Evolutionary conservation across 2,329 filamentous ascomycete species (phyloP).

Genomic region (Nemania abortiva): DNA sequence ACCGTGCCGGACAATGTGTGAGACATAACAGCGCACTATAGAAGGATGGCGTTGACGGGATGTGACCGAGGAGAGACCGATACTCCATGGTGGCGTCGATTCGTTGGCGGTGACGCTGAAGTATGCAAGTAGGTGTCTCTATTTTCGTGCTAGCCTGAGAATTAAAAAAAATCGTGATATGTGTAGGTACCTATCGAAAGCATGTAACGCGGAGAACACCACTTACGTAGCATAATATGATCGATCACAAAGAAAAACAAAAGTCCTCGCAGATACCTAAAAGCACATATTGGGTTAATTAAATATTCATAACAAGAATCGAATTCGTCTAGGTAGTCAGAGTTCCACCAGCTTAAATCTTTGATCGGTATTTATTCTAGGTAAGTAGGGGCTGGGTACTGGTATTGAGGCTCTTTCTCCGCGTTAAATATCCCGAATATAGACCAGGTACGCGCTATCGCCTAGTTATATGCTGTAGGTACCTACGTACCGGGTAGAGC

Average conservation of each 20-base stretch:
- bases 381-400: not conserved
- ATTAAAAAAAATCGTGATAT: not conserved
- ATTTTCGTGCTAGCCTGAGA: not conserved
- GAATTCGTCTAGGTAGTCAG: no score
- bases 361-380: no score
- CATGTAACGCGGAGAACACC: not conserved
- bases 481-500: not conserved
- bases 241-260: not conserved
- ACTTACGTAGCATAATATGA: not conserved
- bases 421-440: no score
- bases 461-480: no score
- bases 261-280: not conserved
- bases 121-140: not conserved
- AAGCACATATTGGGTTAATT: no score
- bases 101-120: not conserved
- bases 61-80: constrained; percentile 5
- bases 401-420: not conserved
- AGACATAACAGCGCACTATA: constrained; percentile 19
- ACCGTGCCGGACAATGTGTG: constrained; percentile 11
- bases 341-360: no score
- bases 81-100: not conserved
- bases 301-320: no score
- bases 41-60: not conserved
- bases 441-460: no score
- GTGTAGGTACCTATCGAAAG: not conserved